Conservation (phyloP, 202 grass and related monocot species). For the Saccharum hybrid region DNA sequence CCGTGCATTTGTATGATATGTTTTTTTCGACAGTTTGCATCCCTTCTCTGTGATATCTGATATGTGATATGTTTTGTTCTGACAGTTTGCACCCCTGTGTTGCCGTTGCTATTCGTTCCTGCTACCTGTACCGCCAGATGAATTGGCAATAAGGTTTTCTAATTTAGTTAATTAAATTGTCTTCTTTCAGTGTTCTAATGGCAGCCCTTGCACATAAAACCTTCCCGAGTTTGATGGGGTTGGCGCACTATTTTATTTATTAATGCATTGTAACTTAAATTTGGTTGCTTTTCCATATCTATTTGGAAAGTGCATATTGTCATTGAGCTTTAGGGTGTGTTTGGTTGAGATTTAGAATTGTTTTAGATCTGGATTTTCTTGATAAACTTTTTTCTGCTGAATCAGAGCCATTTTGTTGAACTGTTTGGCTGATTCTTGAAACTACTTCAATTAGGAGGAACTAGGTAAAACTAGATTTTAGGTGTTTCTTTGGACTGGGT, state of each 20-base stretch:
- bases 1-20: conserved; percentile 38
- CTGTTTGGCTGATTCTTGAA: too few species aligned
- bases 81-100: neutral
- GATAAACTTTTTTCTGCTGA: too few species aligned
- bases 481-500: too few species aligned
- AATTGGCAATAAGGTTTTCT: neutral
- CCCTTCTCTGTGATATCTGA: neutral
- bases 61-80: neutral
- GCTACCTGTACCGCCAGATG: neutral
- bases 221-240: neutral
- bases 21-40: conserved; percentile 16
- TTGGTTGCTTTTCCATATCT: neutral
- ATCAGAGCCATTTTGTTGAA: too few species aligned
- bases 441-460: too few species aligned
- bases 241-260: neutral
- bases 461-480: too few species aligned
- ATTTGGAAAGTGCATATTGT: too few species aligned
- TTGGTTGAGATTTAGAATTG: too few species aligned
- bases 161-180: too few species aligned
- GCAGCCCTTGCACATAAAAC: too few species aligned
- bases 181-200: neutral
- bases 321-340: too few species aligned
- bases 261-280: neutral
- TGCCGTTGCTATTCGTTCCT: neutral
- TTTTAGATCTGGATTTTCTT: too few species aligned